These are phyloP conservation scores for Aspergillus tanneri DNA, from an alignment of 2,329 filamentous ascomycete genomes.

Conservation along the genomic window DNA sequence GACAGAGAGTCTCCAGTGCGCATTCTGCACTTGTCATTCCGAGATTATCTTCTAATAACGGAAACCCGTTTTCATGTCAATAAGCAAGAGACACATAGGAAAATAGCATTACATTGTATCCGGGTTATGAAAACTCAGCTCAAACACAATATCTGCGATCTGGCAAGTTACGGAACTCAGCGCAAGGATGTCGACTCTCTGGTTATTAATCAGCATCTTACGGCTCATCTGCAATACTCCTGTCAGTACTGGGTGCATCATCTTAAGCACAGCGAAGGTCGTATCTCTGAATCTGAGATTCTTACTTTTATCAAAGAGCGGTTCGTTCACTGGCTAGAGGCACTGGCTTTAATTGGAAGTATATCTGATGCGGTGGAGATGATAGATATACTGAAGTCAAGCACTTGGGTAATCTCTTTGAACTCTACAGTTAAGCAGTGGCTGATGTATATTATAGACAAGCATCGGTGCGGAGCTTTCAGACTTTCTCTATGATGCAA, in stretches of 20 bases:
- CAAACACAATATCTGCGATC: not conserved
- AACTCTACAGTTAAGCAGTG: not conserved
- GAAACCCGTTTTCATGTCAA: not conserved
- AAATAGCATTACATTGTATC: not conserved
- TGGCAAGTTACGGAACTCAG: slow-evolving; percentile 7
- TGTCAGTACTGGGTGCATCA: slow-evolving; percentile 33
- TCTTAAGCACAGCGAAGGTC: slow-evolving; percentile 15
- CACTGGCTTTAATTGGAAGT: slow-evolving; percentile 19
- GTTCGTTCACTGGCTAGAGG: slow-evolving; percentile 29
- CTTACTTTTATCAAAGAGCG: slow-evolving; percentile 19
- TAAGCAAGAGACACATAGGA: not conserved
- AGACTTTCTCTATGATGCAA: slow-evolving; percentile 32
- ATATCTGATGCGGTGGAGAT: slow-evolving; percentile 17
- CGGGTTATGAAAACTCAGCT: not conserved
- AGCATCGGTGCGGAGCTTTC: slow-evolving; percentile 8
- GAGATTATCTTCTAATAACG: not conserved
- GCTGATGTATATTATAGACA: not conserved
- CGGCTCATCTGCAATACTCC: slow-evolving; percentile 26
- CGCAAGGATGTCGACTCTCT: slow-evolving; percentile 5
- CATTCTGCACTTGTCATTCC: not conserved
- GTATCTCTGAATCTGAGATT: slow-evolving; percentile 8
- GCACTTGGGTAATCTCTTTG: not conserved
- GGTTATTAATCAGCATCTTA: slow-evolving; percentile 9
- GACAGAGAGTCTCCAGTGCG: not conserved
- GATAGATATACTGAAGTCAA: slow-evolving; percentile 10